A percentile compares a stretch with the other conserved stretches of the same genome.
Evolutionary conservation across 2,329 filamentous ascomycete species (phyloP).

Genomic region (Magnaporthales sp.): DNA sequence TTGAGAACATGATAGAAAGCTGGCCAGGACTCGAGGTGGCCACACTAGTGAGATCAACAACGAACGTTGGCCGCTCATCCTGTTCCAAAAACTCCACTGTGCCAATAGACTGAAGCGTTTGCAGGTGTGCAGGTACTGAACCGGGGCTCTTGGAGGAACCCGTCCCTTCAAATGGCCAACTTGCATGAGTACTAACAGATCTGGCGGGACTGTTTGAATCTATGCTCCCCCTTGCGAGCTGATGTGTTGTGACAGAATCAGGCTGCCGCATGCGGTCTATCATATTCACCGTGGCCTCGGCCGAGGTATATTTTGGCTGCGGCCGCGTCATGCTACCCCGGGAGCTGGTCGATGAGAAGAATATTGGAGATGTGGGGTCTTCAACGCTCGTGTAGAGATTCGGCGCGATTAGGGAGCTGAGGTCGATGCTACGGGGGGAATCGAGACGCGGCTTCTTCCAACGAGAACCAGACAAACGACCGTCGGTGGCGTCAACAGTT

Average conservation of each 20-base stretch:
- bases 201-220: conserved; percentile 36
- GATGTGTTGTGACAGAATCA: conserved; percentile 42
- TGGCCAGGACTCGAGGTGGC: conserved; percentile 33
- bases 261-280: conserved; percentile 34
- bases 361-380: conserved; percentile 35
- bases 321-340: conserved; percentile 24
- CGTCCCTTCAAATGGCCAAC: conserved; percentile 41
- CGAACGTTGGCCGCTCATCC: conserved; percentile 68
- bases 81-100: conserved; percentile 67
- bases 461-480: neutral
- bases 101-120: conserved; percentile 55
- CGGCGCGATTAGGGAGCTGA: conserved; percentile 14
- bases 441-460: conserved; percentile 39
- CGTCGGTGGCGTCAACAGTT: neutral
- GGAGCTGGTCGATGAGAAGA: conserved; percentile 37
- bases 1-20: conserved; percentile 59
- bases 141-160: conserved; percentile 32
- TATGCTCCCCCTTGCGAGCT: conserved; percentile 45
- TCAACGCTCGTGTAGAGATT: conserved; percentile 17
- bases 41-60: conserved; percentile 57
- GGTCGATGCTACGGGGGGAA: conserved; percentile 34
- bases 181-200: conserved; percentile 42
- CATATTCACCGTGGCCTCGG: conserved; percentile 37
- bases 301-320: conserved; percentile 23
- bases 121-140: conserved; percentile 36